These are phyloP conservation scores for Rauvolfia tetraphylla DNA, from an alignment of 257 asterid genomes.

Conservation along the genomic window DNA sequence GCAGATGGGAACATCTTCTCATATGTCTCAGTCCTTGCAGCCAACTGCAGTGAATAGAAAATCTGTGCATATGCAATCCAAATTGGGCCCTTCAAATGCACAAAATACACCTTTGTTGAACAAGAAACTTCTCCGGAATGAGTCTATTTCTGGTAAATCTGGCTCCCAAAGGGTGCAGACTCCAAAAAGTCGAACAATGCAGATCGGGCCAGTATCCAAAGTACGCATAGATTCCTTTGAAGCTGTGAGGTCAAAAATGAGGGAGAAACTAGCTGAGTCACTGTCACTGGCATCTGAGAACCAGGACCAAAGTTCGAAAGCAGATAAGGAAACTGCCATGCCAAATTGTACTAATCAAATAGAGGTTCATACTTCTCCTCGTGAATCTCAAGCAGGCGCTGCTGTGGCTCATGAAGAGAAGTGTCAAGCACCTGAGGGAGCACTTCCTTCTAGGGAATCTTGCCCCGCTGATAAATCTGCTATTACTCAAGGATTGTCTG, in stretches of 20 bases:
- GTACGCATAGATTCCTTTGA: conserved; percentile 48
- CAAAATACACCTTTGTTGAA: conserved; percentile 32
- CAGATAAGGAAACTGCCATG: conserved; percentile 30
- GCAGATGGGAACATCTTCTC: conserved; percentile 32
- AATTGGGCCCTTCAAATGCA: conserved; percentile 30
- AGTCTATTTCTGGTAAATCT: conserved; percentile 51
- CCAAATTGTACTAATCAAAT: conserved; percentile 15
- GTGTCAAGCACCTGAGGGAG: conserved; percentile 19
- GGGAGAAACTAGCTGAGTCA: conserved; percentile 82
- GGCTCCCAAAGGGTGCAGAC: conserved; percentile 58
- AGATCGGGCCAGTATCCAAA: conserved; percentile 52
- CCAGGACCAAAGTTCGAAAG: conserved; percentile 30
- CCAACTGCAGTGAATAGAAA: conserved; percentile 33
- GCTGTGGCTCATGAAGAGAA: conserved; percentile 24
- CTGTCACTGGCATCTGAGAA: conserved; percentile 51
- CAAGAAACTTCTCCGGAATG: conserved; percentile 58
- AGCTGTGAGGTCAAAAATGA: conserved; percentile 88
- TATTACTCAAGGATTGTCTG: conserved; percentile 34
- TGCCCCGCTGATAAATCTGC: conserved; percentile 23
- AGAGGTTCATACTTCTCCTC: conserved; percentile 30
- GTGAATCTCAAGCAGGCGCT: conserved; percentile 26
- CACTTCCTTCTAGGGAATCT: conserved; percentile 26
- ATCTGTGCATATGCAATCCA: conserved; percentile 39
- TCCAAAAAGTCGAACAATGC: conserved; percentile 52
- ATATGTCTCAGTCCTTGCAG: conserved; percentile 31